Conservation (phyloP, 441 rosid genomes). For the Isatis lusitanica region DNA sequence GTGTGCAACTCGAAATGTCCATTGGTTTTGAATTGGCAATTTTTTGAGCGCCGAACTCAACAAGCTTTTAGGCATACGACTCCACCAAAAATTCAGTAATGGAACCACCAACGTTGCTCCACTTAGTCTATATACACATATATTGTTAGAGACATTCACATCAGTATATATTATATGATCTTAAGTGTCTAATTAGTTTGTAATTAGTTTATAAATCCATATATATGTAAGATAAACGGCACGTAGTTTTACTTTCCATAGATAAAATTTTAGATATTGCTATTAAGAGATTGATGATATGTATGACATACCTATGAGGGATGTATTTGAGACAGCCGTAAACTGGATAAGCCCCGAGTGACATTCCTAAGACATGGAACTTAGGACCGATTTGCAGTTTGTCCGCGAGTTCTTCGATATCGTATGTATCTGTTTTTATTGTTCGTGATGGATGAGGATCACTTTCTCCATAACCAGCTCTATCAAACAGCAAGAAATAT, state of each 20-base stretch:
- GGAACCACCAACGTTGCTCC: conserved; percentile 87
- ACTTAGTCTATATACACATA: conserved; percentile 38
- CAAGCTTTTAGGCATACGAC: conserved; percentile 56
- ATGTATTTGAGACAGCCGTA: conserved; percentile 83
- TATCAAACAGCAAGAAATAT: conserved; percentile 61
- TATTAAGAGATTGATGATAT: background rate
- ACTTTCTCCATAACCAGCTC: conserved; percentile 92
- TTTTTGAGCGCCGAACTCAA: conserved; percentile 47
- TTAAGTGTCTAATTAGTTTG: background rate
- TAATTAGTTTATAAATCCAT: background rate
- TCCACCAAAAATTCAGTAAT: conserved; percentile 78
- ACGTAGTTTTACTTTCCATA: background rate
- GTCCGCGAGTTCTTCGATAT: conserved; percentile 85
- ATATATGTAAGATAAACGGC: background rate
- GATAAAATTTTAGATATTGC: background rate
- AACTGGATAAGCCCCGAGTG: conserved; percentile 80
- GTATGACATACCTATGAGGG: conserved; percentile 64
- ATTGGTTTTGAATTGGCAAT: conserved; percentile 38
- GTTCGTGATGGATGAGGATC: conserved; percentile 62
- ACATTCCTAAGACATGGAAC: conserved; percentile 80
- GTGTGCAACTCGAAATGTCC: conserved; percentile 59
- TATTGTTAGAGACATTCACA: background rate
- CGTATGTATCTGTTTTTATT: conserved; percentile 66
- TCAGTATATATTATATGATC: background rate
- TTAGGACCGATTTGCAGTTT: conserved; percentile 71